These are phyloP conservation scores for Metarhizium album DNA, from an alignment of 2,329 filamentous ascomycete genomes.

Conservation along the genomic window DNA sequence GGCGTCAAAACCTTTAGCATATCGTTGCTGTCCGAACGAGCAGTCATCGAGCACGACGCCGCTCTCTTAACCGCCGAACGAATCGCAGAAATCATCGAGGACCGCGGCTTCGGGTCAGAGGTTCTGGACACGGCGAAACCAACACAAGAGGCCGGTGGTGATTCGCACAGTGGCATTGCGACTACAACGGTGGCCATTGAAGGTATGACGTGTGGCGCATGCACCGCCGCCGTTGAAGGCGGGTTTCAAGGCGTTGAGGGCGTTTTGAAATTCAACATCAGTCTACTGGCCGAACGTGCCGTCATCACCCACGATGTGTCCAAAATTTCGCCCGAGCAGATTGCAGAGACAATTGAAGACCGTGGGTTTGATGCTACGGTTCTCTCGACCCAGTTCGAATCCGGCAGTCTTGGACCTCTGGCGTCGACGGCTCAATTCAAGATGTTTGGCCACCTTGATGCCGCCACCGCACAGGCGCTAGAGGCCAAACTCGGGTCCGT, in stretches of 20 bases:
- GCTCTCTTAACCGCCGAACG: constrained; percentile 37
- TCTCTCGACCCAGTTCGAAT: constrained; percentile 61
- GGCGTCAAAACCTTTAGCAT: constrained; percentile 71
- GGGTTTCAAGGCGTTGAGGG: constrained; percentile 72
- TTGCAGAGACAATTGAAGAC: constrained; percentile 78
- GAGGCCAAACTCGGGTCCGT: constrained; percentile 56
- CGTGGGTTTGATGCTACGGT: constrained; percentile 78
- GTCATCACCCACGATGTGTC: constrained; percentile 73
- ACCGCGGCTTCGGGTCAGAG: constrained; percentile 70
- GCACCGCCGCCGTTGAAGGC: constrained; percentile 80
- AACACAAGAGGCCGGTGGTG: constrained; percentile 14
- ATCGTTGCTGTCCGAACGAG: constrained; percentile 72
- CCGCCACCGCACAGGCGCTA: constrained; percentile 58
- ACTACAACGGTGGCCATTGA: constrained; percentile 83
- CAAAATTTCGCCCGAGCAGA: constrained; percentile 60
- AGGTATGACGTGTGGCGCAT: constrained; percentile 96
- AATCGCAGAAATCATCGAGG: constrained; percentile 51
- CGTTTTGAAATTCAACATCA: constrained; percentile 85
- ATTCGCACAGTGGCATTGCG: constrained; percentile 31
- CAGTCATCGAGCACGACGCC: constrained; percentile 73
- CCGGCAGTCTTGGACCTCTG: constrained; percentile 39
- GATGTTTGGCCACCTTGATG: constrained; percentile 68
- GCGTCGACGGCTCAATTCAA: constrained; percentile 64
- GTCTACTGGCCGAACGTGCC: constrained; percentile 81
- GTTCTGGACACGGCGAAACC: constrained; percentile 60